Base-by-base conservation (phyloP, 139 green algal genomes). In the Asterochloris sp. region DNA sequence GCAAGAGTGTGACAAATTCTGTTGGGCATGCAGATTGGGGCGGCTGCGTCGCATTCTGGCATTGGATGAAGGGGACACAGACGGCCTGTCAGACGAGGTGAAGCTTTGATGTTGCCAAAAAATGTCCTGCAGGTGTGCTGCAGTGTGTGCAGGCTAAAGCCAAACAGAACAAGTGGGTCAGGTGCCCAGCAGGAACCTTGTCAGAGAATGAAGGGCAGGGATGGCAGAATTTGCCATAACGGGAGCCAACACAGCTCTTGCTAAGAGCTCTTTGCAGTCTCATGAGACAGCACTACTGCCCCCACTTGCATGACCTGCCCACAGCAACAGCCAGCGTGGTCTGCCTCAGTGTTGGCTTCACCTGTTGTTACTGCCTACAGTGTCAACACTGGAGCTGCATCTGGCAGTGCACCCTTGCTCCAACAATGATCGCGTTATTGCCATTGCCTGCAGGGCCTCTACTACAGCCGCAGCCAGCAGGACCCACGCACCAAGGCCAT, bases 1-100 rank as follows among this genome's bases (percentile, higher is more conserved):
- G 12, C n/a, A 69, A 61, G 23, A 62, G 0, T 15, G 47, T 69
- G 15, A 68, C 23, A 0, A 14, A 14, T 54, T 27, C 1, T 47
- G 62, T 69, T 15, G 24, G 66, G 19, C 21, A 6, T 68, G 47
- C 79, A 83, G 79, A 47, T 67, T 83, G 19, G 79, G 62, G 23
- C 77, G 77, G 54, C 73, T 83, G 29, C 77, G 29, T 10, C 69
- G 79, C 14, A 64, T 83, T 11, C 21, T 83, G 79, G 79, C 79
- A 8, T 47, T 83, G 12, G 79, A 83, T 19, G 79, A 83, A 17
- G 73, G 29, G 16, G 79, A 83, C 23, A 67, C 77, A 27, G 60
- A 78, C 6, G 79, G 68, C 13, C 69, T 83, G 73, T 67, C 77
- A 16, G 79, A 78, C 10, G 79, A 83, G 24, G 79, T 67, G 12